Evolutionary conservation across 2,329 filamentous ascomycete species (phyloP).

Genomic region (Gyromitra esculenta): DNA sequence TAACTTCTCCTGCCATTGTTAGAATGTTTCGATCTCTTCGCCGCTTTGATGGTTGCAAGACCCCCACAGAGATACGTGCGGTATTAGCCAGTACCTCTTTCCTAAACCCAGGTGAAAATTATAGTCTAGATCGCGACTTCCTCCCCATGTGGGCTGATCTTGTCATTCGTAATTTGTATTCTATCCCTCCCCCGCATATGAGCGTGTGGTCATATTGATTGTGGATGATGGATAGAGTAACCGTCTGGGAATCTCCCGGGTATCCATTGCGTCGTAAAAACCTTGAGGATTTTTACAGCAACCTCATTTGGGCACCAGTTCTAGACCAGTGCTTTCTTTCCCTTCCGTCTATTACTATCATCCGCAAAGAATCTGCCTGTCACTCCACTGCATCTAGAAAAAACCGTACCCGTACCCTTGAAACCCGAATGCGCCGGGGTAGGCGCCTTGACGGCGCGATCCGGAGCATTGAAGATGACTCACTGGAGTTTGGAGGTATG

Average conservation of each 20-base stretch:
- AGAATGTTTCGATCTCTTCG: slow-evolving; percentile 1
- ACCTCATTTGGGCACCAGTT: slow-evolving; percentile 22
- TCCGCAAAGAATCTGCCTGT: slow-evolving; percentile 39
- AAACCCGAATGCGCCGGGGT: slow-evolving; percentile 10
- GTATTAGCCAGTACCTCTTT: neutral
- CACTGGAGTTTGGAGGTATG: slow-evolving; percentile 19
- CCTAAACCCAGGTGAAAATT: neutral
- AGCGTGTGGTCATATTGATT: neutral
- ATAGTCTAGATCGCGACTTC: neutral
- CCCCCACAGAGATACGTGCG: neutral
- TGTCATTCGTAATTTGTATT: slow-evolving; percentile 20
- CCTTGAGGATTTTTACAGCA: slow-evolving; percentile 35
- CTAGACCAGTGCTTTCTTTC: slow-evolving; percentile 38
- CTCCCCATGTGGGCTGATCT: slow-evolving; percentile 14
- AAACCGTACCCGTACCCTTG: slow-evolving; percentile 22
- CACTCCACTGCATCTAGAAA: slow-evolving; percentile 22
- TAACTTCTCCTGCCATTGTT: neutral
- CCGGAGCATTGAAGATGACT: slow-evolving; percentile 38
- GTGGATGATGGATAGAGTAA: neutral
- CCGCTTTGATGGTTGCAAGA: slow-evolving; percentile 5
- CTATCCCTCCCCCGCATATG: too few species aligned
- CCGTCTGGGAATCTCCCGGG: slow-evolving; percentile 1
- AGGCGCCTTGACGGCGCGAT: slow-evolving; percentile 41
- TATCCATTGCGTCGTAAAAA: slow-evolving; percentile 21
- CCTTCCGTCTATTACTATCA: slow-evolving; percentile 30